Percentiles rank a stretch among this genome's conserved stretches.
Conservation (phyloP, 1,284 basidiomycete genomes). For the Trametes polyzona region DNA sequence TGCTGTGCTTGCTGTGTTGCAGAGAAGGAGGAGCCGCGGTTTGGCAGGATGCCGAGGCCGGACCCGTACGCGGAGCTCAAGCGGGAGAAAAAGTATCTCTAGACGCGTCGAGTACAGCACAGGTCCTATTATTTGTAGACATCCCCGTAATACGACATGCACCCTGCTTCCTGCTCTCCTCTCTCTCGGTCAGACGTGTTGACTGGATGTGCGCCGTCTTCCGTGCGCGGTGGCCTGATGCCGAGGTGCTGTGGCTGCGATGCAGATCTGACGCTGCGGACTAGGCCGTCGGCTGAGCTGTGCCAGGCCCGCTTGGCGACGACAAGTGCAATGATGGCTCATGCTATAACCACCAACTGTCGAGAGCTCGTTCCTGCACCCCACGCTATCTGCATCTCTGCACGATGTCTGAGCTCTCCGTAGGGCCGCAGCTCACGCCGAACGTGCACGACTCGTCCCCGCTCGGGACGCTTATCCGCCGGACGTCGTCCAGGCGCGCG, state of each 20-base stretch:
- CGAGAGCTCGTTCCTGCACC: not conserved
- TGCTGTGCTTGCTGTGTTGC: slow-evolving; percentile 13
- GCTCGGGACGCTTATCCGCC: slow-evolving; percentile 44
- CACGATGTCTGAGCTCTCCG: slow-evolving; percentile 22
- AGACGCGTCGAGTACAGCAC: slow-evolving; percentile 21
- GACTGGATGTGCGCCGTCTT: not conserved
- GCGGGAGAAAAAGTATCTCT: slow-evolving; percentile 53
- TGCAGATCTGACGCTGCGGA: not conserved
- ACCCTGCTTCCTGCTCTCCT: slow-evolving; percentile 9
- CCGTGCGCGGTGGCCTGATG: too few relatives aligned
- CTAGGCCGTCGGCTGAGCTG: not conserved
- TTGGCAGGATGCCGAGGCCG: slow-evolving; percentile 53
- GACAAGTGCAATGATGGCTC: slow-evolving; percentile 1
- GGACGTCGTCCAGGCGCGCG: slow-evolving; percentile 42
- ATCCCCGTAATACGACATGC: slow-evolving; percentile 16
- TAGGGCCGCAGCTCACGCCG: slow-evolving; percentile 13
- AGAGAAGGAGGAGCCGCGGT: slow-evolving; percentile 70
- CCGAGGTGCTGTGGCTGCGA: not conserved
- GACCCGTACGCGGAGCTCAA: slow-evolving; percentile 62
- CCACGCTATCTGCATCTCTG: not conserved
- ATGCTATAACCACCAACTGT: slow-evolving; percentile 5
- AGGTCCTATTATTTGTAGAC: slow-evolving; percentile 15
- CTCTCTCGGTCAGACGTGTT: not conserved
- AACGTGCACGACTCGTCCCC: slow-evolving; percentile 42
- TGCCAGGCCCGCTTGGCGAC: slow-evolving; percentile 26